Conservation (phyloP, 2,329 filamentous ascomycete genomes). For the Leptographium galeiforme region DNA sequence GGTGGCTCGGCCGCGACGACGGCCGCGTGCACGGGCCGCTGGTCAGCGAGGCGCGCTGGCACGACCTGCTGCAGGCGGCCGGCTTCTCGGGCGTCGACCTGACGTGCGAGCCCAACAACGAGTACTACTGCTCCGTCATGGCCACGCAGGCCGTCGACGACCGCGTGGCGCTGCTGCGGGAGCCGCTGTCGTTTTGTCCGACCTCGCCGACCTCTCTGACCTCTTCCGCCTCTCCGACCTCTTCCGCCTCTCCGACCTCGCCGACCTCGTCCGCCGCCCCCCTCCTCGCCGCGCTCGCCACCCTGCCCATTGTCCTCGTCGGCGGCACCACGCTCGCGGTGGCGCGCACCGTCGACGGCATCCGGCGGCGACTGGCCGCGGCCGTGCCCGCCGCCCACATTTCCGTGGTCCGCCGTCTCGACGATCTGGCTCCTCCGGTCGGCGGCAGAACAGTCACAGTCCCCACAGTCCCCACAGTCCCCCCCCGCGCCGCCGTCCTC, state of each 20-base stretch:
- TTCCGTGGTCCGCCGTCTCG: too few species aligned
- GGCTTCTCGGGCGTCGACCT: conserved; percentile 16
- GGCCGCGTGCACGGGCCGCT: conserved; percentile 9
- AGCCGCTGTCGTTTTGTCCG: not conserved
- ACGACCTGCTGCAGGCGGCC: conserved; percentile 10
- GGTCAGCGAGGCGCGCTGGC: conserved; percentile 11
- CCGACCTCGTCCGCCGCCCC: too few species aligned
- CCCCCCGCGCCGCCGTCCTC: not conserved
- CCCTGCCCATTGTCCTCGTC: not conserved
- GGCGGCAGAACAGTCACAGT: too few species aligned
- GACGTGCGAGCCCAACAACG: too few species aligned
- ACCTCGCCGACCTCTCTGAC: too few species aligned
- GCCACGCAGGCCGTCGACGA: conserved; percentile 5
- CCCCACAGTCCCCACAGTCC: too few species aligned
- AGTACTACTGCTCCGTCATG: too few species aligned
- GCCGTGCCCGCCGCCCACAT: not conserved
- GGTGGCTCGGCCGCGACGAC: conserved; percentile 11
- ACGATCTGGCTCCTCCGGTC: too few species aligned
- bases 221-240: too few species aligned
- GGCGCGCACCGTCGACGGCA: too few species aligned
- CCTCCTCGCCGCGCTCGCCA: not conserved
- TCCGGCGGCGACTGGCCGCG: too few species aligned
- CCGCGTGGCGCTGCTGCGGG: not conserved
- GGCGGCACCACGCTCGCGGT: not conserved
- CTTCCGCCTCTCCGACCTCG: too few species aligned